Evolutionary conservation across 768 basidiomycete genomes (phyloP), one percentile per base, ranked within the genome.

Genomic region (Suillus clintonianus): DNA sequence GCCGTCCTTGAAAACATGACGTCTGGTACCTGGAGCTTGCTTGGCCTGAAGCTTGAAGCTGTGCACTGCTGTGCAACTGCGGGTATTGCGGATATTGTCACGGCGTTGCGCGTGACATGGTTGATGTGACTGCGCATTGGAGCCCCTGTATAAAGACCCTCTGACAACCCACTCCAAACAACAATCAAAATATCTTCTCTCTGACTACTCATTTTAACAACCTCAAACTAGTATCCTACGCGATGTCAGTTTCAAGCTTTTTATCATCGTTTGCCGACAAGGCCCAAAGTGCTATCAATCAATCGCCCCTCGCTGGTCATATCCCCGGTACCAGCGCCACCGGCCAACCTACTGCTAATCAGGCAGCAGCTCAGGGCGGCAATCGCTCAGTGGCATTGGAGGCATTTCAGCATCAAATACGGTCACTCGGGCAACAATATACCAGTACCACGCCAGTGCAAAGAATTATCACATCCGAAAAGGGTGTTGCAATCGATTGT

Each of bases 391-490:
- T 83, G 70, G 78, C 89, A 13, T 69, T 91, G 19, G 90, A 86
- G 61, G 77, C 83, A 39, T 73, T 94, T 64, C 88, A 90, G 65
- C 83, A 94, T 68, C 89, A 91, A 73, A 81, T 94, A 56, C 85
- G 92, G 47, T 80, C 81, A 42, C 76, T 94, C 54, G 87, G 90
- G 60, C 90, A 92, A 70, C 89, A 90, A 68, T 94, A 93, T 74
- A 88, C 87, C 43, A 78, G 83, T 0, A 86, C 89, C 0, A 81
- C 82, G 2, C 89, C 90, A 4, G 74, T 89, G 0, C 93, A 94
- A 79, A 89, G 87, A 72, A 86, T 94, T 63, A 88, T 95, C 66
- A 94, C 93, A 0, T 78, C 84, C 7, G 84, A 86, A 73, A 95
- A 94, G 74, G 89, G 92, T 5, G 79, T 94, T 17, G 87, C 89